Conservation (phyloP, 139 green algal species). For the Ettlia oleoabundans region DNA sequence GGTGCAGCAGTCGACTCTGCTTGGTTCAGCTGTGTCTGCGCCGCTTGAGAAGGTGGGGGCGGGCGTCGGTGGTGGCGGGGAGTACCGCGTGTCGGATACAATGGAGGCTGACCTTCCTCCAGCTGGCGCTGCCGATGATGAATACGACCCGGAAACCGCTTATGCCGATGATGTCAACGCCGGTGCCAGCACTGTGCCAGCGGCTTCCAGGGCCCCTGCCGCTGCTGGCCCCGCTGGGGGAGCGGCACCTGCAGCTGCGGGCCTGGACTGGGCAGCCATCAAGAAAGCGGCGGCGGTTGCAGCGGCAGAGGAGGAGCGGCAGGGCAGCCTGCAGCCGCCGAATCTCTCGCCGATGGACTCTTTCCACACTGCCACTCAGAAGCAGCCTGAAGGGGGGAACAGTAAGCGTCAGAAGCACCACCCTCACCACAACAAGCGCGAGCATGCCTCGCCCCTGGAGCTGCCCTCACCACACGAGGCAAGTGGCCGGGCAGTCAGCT, state of each 20-base stretch:
- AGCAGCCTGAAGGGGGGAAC: not conserved
- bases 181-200: too few species aligned
- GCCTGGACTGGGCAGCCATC: conserved; percentile 39
- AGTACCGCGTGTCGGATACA: conserved; percentile 15
- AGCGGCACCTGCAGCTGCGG: not conserved
- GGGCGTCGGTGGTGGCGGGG: not conserved
- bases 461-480: not conserved
- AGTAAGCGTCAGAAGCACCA: not conserved
- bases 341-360: not conserved
- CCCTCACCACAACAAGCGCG: not conserved
- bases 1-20: not conserved
- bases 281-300: conserved; percentile 13
- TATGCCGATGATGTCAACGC: not conserved
- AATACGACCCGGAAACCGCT: conserved; percentile 31
- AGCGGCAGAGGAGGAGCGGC: not conserved
- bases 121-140: not conserved
- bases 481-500: not conserved
- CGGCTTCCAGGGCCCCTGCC: too few species aligned
- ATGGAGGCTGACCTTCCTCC: not conserved
- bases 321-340: not conserved
- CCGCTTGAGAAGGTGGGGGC: not conserved
- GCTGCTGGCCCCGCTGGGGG: too few species aligned
- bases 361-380: not conserved
- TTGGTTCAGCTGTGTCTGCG: not conserved
- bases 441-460: conserved; percentile 13